Percentiles rank a stretch among this genome's conserved stretches.
Conservation (phyloP, 306 rosid genomes). For the Corylus avellana region DNA sequence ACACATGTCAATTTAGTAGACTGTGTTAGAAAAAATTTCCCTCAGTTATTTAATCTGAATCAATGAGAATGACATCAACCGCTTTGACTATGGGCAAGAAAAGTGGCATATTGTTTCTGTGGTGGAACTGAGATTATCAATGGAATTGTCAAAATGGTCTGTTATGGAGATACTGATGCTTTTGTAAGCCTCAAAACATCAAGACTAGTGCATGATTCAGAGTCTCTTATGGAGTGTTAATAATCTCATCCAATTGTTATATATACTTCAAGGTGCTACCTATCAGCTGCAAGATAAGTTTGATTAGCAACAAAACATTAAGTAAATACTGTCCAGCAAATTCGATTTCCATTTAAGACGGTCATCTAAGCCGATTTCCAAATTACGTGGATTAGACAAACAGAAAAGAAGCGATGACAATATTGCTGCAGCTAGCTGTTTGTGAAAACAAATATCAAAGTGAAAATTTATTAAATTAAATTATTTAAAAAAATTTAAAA, state of each 20-base stretch:
- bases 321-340: neutral
- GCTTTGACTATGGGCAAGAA: too few relatives aligned
- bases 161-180: neutral
- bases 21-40: too few relatives aligned
- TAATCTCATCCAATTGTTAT: neutral
- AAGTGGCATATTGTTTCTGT: too few relatives aligned
- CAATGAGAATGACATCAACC: too few relatives aligned
- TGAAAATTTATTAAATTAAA: neutral
- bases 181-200: neutral
- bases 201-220: neutral
- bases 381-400: neutral
- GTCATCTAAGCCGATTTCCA: neutral
- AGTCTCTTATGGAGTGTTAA: neutral
- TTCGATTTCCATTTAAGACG: neutral
- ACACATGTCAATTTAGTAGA: too few relatives aligned
- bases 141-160: neutral
- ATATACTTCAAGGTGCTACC: neutral
- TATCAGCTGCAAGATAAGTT: constrained; percentile 2
- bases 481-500: constrained; percentile 4
- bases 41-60: too few relatives aligned
- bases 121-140: neutral
- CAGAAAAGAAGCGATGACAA: neutral
- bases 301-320: neutral
- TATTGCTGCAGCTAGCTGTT: neutral
- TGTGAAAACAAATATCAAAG: neutral